Conservation (phyloP, 1,139 yeast genomes). For the Lodderomyces jiufengensis region DNA sequence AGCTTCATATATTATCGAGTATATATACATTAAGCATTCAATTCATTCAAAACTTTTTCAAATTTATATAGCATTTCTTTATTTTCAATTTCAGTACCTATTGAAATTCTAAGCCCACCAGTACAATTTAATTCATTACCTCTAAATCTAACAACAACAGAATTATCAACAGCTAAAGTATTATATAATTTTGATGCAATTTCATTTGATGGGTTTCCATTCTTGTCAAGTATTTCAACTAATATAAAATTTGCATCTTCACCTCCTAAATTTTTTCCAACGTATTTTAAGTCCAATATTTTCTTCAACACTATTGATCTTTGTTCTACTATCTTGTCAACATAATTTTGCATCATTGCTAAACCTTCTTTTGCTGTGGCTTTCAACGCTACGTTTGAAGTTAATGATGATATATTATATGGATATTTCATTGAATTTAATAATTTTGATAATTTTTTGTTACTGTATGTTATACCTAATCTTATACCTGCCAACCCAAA, state of each 20-base stretch:
- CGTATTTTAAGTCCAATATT: conserved; percentile 51
- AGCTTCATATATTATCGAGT: neutral
- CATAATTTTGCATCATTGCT: conserved; percentile 53
- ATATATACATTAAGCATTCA: conserved; percentile 5
- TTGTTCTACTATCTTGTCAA: conserved; percentile 49
- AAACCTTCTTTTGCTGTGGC: conserved; percentile 67
- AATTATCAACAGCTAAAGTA: conserved; percentile 63
- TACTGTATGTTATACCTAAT: conserved; percentile 74
- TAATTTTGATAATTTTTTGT: conserved; percentile 55
- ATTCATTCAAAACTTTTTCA: conserved; percentile 13
- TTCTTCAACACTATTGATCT: conserved; percentile 50
- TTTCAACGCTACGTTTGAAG: conserved; percentile 71
- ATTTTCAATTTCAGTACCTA: conserved; percentile 82
- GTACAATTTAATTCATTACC: conserved; percentile 86
- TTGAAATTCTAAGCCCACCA: conserved; percentile 82
- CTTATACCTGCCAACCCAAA: conserved; percentile 96
- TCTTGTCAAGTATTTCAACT: conserved; percentile 60
- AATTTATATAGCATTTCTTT: conserved; percentile 51
- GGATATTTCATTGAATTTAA: conserved; percentile 94
- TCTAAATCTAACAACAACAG: conserved; percentile 85
- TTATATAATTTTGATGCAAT: conserved; percentile 66
- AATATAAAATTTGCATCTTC: conserved; percentile 81
- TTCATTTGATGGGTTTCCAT: conserved; percentile 64
- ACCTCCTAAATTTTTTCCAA: conserved; percentile 83
- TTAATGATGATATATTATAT: conserved; percentile 82